phyloP scores from a whole-genome alignment of 1,284 basidiomycete genomes.

The Ustilago tritici region DNA sequence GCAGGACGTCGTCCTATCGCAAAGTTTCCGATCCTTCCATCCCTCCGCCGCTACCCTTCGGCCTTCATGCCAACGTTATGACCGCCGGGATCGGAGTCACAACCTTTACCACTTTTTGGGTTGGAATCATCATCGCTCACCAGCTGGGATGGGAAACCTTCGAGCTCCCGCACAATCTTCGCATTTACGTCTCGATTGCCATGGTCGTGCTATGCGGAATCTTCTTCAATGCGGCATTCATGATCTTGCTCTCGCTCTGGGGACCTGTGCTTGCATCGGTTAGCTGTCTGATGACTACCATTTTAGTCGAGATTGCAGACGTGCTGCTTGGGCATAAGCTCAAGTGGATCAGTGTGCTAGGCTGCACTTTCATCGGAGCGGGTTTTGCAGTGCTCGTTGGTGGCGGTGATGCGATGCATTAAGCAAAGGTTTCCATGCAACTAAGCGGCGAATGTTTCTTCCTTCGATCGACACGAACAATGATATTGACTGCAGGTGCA shows the following conservation, averaged over 20 bases:
- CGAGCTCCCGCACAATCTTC: slow-evolving; percentile 56
- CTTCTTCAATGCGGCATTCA: slow-evolving; percentile 67
- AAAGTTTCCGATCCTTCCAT: slow-evolving; percentile 36
- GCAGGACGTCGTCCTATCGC: slow-evolving; percentile 33
- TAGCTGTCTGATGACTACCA: slow-evolving; percentile 65
- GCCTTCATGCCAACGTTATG: slow-evolving; percentile 67
- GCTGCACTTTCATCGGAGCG: slow-evolving; percentile 59
- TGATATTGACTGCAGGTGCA: background rate
- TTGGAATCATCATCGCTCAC: slow-evolving; percentile 58
- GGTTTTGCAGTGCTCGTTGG: slow-evolving; percentile 62
- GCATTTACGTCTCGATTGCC: slow-evolving; percentile 41
- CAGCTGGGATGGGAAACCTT: slow-evolving; percentile 57
- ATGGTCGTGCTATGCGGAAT: slow-evolving; percentile 60
- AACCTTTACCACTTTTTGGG: slow-evolving; percentile 61
- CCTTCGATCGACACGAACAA: background rate
- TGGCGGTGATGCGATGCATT: slow-evolving; percentile 46
- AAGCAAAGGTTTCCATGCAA: background rate
- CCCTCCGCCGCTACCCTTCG: slow-evolving; percentile 66
- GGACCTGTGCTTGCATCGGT: slow-evolving; percentile 67
- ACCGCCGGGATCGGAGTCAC: slow-evolving; percentile 65
- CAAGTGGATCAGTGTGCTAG: slow-evolving; percentile 58
- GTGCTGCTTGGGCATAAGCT: slow-evolving; percentile 58
- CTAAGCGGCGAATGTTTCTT: background rate
- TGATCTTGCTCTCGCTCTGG: slow-evolving; percentile 66
- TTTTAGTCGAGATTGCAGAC: slow-evolving; percentile 62